phyloP scores from a whole-genome alignment of 495 filamentous ascomycete genomes.

The Annulohypoxylon moriforme region DNA sequence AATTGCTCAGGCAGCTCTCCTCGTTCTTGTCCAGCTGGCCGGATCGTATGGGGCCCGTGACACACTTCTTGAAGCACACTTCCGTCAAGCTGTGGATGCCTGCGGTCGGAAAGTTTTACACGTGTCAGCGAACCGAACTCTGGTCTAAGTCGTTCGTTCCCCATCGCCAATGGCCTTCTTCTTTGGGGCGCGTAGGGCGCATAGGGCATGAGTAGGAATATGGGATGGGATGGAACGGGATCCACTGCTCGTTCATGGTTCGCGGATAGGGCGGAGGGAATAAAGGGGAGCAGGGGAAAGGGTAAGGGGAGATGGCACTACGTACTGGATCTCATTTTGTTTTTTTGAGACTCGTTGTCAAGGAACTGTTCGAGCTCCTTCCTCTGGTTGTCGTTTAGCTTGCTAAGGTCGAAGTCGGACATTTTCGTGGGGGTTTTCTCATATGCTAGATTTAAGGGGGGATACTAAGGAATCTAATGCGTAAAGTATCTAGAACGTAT shows the following conservation, averaged over 20 bases:
- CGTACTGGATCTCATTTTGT: slow-evolving; percentile 81
- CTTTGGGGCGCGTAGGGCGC: background rate
- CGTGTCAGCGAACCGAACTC: slow-evolving; percentile 28
- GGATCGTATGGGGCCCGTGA: slow-evolving; percentile 71
- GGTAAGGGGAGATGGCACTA: slow-evolving; percentile 25
- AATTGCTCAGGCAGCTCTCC: slow-evolving; percentile 86
- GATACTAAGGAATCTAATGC: background rate
- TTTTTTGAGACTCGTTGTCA: slow-evolving; percentile 81
- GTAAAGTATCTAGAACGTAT: background rate
- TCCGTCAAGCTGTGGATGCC: slow-evolving; percentile 78
- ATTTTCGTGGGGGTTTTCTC: background rate
- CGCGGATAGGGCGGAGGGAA: background rate
- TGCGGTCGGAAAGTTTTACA: slow-evolving; percentile 3
- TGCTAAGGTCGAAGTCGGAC: slow-evolving; percentile 67
- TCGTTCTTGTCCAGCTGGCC: slow-evolving; percentile 78
- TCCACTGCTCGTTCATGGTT: background rate
- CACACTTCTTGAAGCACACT: slow-evolving; percentile 93
- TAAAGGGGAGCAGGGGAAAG: slow-evolving; percentile 8
- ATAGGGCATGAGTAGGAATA: background rate
- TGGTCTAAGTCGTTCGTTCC: background rate
- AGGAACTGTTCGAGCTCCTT: slow-evolving; percentile 86
- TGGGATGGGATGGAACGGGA: background rate
- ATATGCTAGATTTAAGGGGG: background rate
- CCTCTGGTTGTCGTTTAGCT: slow-evolving; percentile 84
- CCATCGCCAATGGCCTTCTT: background rate